Percentiles rank a stretch among this genome's conserved stretches.
Conservation (phyloP, 371 early-diverging fungal species). For the Apophysomyces elegans region DNA sequence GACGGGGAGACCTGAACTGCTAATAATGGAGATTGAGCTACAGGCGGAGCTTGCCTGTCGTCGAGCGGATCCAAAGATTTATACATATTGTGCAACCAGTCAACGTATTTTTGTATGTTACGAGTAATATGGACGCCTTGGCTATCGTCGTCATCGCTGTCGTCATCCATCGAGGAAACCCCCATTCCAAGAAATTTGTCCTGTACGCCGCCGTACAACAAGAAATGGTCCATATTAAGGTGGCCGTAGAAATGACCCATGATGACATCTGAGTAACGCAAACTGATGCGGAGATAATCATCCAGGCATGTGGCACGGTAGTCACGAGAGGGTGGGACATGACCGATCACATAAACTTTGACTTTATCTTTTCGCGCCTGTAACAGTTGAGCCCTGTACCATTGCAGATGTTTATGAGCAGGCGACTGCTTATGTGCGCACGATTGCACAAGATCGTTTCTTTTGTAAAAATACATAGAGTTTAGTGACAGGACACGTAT, state of each 20-base stretch:
- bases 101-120: slow-evolving; percentile 35
- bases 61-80: slow-evolving; percentile 26
- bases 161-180: not conserved
- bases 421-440: slow-evolving; percentile 50
- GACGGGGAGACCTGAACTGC: slow-evolving; percentile 73
- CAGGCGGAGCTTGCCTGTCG: slow-evolving; percentile 6
- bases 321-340: slow-evolving; percentile 74
- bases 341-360: slow-evolving; percentile 70
- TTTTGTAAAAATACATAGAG: slow-evolving; percentile 23
- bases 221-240: slow-evolving; percentile 81
- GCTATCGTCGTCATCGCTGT: slow-evolving; percentile 17
- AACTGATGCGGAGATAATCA: slow-evolving; percentile 62
- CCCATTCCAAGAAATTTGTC: not conserved
- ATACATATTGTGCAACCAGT: slow-evolving; percentile 42
- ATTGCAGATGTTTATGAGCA: slow-evolving; percentile 68
- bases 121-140: slow-evolving; percentile 24
- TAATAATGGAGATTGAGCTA: slow-evolving; percentile 32
- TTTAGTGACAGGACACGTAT: slow-evolving; percentile 20
- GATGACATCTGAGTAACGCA: slow-evolving; percentile 64
- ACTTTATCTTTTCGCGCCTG: slow-evolving; percentile 36
- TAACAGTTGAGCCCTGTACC: slow-evolving; percentile 68
- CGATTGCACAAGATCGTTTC: slow-evolving; percentile 18
- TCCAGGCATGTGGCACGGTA: slow-evolving; percentile 67
- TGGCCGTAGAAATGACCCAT: slow-evolving; percentile 82
- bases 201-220: slow-evolving; percentile 47